Evolutionary conservation across 78 protist species (phyloP).

Genomic region (Isochrysis galbana): DNA sequence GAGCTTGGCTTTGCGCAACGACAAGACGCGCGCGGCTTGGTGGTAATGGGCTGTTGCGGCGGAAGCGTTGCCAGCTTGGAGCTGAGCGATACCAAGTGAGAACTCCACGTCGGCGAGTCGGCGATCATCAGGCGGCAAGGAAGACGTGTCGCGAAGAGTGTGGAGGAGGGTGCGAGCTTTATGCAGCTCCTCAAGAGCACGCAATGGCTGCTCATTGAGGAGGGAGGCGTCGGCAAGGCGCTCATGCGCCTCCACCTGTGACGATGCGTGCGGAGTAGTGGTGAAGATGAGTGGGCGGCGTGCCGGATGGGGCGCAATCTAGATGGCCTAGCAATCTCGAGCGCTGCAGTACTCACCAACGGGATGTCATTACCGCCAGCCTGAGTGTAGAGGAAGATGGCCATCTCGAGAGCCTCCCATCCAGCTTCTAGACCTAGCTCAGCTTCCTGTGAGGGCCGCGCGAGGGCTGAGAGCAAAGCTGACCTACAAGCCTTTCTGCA

Average conservation of each 20-base stretch:
- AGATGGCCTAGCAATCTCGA: no score
- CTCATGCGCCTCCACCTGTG: constrained; percentile 19
- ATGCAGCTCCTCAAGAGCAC: neutral
- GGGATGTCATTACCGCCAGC: neutral
- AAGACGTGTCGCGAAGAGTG: neutral
- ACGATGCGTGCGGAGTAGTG: no score
- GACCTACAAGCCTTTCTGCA: no score
- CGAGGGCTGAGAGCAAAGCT: no score
- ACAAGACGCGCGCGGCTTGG: neutral
- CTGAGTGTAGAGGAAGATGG: neutral
- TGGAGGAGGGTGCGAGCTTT: neutral
- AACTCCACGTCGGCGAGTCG: constrained; percentile 18
- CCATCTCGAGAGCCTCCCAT: constrained; percentile 28
- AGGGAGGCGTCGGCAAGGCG: constrained; percentile 12
- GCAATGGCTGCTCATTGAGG: constrained; percentile 21
- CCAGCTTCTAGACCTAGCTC: neutral
- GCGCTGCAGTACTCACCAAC: no score
- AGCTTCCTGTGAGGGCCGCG: no score
- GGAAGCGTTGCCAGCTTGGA: neutral
- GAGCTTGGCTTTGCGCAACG: neutral
- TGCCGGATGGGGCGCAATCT: no score
- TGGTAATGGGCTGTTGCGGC: neutral
- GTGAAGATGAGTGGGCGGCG: no score
- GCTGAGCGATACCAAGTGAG: neutral
- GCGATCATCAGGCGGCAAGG: neutral